These are phyloP conservation scores for Pseudophaeomoniella oleicola DNA, from an alignment of 2,329 filamentous ascomycete species.

Conservation along the genomic window DNA sequence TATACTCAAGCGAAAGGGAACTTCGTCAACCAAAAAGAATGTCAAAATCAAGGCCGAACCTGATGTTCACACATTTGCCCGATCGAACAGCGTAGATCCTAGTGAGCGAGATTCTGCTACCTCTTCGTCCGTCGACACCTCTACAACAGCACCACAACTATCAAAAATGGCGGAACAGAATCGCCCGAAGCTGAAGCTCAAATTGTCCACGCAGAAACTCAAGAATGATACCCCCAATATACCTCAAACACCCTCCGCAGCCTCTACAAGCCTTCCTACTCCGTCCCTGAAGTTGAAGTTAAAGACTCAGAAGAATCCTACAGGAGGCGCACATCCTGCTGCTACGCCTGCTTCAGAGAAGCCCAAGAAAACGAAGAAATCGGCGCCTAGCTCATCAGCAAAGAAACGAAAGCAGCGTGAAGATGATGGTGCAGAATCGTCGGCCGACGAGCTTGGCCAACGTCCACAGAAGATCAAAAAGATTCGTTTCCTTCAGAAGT, in stretches of 20 bases:
- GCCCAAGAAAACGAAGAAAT: constrained; percentile 4
- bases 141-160: background rate
- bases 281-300: constrained; percentile 28
- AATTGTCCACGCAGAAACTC: constrained; percentile 7
- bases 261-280: constrained; percentile 18
- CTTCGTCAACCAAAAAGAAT: background rate
- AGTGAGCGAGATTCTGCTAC: background rate
- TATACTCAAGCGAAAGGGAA: background rate
- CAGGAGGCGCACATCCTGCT: constrained; percentile 5
- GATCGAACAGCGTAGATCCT: background rate
- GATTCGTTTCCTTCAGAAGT: constrained; percentile 12
- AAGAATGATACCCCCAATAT: background rate
- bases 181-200: constrained; percentile 17
- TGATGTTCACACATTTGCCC: background rate
- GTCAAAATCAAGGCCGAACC: background rate
- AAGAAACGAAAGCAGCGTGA: constrained; percentile 13
- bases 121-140: background rate
- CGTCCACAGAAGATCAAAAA: constrained; percentile 6
- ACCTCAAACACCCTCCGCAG: constrained; percentile 1
- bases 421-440: constrained; percentile 23
- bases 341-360: constrained; percentile 8
- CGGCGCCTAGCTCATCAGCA: constrained; percentile 15
- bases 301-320: constrained; percentile 20
- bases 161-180: constrained; percentile 1
- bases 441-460: constrained; percentile 1